A percentile compares a stretch with the other conserved stretches of the same genome.
Evolutionary conservation across 106 monocot species (phyloP).

Genomic region (Dendrobium officinale): DNA sequence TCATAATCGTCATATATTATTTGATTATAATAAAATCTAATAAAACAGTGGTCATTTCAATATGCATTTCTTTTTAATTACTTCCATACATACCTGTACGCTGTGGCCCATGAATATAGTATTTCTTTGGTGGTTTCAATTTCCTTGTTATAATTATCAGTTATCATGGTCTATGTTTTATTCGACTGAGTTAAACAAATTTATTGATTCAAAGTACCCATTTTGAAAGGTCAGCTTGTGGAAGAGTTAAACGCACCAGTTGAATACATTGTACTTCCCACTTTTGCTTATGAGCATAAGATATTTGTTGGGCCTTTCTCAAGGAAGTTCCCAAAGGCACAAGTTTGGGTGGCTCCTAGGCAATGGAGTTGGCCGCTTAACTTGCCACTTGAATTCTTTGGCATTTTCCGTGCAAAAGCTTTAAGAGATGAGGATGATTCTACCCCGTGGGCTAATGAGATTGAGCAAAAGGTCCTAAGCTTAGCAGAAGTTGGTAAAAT

Average conservation of each 20-base stretch:
- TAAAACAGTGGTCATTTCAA: no score
- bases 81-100: no score
- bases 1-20: no score
- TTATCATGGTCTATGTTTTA: no score
- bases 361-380: slow-evolving; percentile 99
- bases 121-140: no score
- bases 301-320: slow-evolving; percentile 97
- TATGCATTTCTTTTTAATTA: no score
- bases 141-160: no score
- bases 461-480: slow-evolving; percentile 92
- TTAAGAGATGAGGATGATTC: slow-evolving; percentile 74
- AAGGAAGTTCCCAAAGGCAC: slow-evolving; percentile 81
- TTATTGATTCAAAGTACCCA: background rate
- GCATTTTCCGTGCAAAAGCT: slow-evolving; percentile 76
- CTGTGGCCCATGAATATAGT: no score
- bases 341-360: slow-evolving; percentile 94
- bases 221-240: slow-evolving; percentile 46
- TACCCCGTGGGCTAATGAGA: slow-evolving; percentile 86
- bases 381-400: slow-evolving; percentile 92
- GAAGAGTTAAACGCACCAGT: slow-evolving; percentile 90
- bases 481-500: slow-evolving; percentile 87
- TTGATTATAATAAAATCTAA: no score
- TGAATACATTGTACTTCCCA: slow-evolving; percentile 78
- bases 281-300: slow-evolving; percentile 20
- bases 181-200: background rate